Conservation (phyloP, 2,329 filamentous ascomycete species). For the Colletotrichum orchidophilum region DNA sequence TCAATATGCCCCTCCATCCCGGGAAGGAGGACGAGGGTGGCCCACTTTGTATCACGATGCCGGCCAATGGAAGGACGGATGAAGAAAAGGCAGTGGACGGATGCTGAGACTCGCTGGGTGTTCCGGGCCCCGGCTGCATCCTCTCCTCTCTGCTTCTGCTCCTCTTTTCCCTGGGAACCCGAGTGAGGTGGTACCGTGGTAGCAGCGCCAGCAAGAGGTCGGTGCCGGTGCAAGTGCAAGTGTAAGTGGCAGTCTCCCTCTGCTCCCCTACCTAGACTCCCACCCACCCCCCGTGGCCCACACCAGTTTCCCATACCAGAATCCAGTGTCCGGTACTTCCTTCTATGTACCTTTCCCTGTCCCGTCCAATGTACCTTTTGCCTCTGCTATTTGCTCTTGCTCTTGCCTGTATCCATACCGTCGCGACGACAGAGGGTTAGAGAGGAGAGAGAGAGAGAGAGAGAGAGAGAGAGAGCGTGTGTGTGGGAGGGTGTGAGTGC, state of each 20-base stretch:
- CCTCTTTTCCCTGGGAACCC: neutral
- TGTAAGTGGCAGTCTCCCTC: neutral
- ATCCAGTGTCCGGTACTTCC: neutral
- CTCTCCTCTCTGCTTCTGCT: neutral
- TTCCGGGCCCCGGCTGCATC: constrained; percentile 20
- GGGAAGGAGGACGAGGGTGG: constrained; percentile 2
- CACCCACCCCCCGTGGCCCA: neutral
- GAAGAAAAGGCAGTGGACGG: constrained; percentile 24
- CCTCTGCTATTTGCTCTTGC: neutral
- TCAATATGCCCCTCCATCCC: constrained; percentile 10
- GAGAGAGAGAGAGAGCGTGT: neutral
- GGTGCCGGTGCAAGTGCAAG: neutral
- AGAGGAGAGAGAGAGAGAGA: too few relatives aligned
- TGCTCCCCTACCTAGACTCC: too few relatives aligned
- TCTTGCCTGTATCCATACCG: neutral
- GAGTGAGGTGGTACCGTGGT: neutral
- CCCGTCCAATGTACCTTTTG: neutral
- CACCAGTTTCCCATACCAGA: neutral
- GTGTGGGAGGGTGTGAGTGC: neutral
- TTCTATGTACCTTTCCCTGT: neutral
- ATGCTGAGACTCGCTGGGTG: constrained; percentile 33
- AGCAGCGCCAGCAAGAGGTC: neutral
- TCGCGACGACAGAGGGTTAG: neutral
- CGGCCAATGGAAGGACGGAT: constrained; percentile 8
- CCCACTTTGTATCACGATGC: neutral